Evolutionary conservation across 2,329 filamentous ascomycete species (phyloP).

Genomic region (Colletotrichum somersetense): DNA sequence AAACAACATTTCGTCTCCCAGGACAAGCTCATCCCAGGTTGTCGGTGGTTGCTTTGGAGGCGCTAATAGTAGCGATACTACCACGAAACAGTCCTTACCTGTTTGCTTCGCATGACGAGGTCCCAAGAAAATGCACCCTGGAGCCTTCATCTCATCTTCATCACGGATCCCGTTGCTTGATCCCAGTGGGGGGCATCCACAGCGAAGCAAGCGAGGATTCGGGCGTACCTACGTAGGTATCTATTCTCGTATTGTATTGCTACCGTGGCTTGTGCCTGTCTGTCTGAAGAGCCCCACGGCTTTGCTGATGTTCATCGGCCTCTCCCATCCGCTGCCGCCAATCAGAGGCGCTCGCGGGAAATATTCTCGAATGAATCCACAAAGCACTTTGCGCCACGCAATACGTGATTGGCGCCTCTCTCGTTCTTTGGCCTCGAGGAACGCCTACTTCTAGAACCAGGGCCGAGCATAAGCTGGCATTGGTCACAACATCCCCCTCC

Average conservation of each 20-base stretch:
- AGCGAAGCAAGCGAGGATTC: constrained; percentile 34
- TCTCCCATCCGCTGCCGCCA: constrained; percentile 19
- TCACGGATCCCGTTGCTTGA: constrained; percentile 40
- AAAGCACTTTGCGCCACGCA: constrained; percentile 1
- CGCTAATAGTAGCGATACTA: background rate
- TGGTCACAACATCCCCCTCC: constrained; percentile 15
- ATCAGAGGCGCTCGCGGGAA: constrained; percentile 25
- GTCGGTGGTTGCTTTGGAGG: constrained; percentile 19
- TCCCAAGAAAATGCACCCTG: constrained; percentile 22
- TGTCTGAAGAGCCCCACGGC: constrained; percentile 9
- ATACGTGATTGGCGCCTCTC: constrained; percentile 1
- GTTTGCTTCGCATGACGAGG: constrained; percentile 3
- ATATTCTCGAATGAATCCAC: constrained; percentile 4
- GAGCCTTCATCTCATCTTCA: constrained; percentile 26
- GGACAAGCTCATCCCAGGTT: constrained; percentile 33
- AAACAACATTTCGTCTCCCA: constrained; percentile 15
- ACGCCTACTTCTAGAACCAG: constrained; percentile 19
- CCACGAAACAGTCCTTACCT: no score
- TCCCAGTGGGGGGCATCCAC: constrained; percentile 20
- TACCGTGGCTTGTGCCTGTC: constrained; percentile 29
- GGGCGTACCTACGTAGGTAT: constrained; percentile 4
- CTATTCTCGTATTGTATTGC: background rate
- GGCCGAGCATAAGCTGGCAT: constrained; percentile 18
- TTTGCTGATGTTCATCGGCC: constrained; percentile 22
- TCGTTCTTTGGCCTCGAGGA: background rate